Evolutionary conservation across 2,329 filamentous ascomycete species (phyloP), one percentile per base, ranked within the genome.

Genomic region (Colletotrichum falcatum): DNA sequence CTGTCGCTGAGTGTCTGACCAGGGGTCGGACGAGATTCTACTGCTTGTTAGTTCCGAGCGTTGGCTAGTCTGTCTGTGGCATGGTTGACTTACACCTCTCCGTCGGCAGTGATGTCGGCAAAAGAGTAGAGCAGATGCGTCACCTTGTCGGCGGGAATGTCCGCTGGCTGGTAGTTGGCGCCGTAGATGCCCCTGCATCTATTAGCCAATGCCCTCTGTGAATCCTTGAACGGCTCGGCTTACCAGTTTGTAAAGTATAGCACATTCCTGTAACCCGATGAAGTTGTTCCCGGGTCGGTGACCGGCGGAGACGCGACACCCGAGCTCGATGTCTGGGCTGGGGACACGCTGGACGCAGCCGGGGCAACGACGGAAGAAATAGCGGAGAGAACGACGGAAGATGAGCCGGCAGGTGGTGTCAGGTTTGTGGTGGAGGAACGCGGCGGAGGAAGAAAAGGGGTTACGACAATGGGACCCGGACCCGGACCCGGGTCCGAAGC

Each of bases 51-150:
- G 71, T 28, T 49, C 42, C 20, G 28, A 26, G 30, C 58, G 42
- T 35, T 12, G 39, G 26, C 5, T 9, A 23, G 12, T 9, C 20
- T 37, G 30, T 8, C 28, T 59, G 58, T 33, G 7, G 16, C 14
- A 20, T n/a, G 6, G 30, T 37, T 18, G 53, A 79, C 83, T 78
- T 81, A 83, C 78, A 88, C 84, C 49, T 81, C 81, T 14, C 86
- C 86, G 53, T 86, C 81, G 0, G 75, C 61, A 7, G 74, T 78
- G 53, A 88, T 83, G 49, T 85, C 80, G 28, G 82, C 83, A 74
- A 88, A 88, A 0, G 85, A 82, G 68, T 87, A 95, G 11, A 95
- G 84, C 1, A 96, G 82, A 75, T 95, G 93, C 0, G 92, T 95
- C 42, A 96, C 83, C 61, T 92, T 86, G 7, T 89, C 85, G 0